phyloP scores from a whole-genome alignment of 148 eudicot genomes.

The Diospyros lotus region DNA sequence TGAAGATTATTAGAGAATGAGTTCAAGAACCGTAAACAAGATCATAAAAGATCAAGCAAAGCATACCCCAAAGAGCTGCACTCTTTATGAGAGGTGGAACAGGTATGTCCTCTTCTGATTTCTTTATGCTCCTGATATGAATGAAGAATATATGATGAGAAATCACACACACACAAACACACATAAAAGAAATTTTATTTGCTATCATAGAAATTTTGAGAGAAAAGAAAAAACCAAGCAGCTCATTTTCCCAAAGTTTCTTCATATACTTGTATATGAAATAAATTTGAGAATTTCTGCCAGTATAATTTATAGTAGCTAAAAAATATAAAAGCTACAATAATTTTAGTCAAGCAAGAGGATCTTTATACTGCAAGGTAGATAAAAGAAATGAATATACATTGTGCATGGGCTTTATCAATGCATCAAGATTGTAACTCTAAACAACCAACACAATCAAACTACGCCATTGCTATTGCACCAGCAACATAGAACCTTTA shows the following conservation, averaged over 20 bases:
- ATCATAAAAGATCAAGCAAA: constrained; percentile 8
- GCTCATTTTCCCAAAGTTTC: not conserved
- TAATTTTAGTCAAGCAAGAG: not conserved
- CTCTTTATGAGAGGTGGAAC: constrained; percentile 65
- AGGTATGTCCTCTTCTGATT: constrained; percentile 69
- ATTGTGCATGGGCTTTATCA: not conserved
- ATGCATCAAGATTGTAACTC: not conserved
- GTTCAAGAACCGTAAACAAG: constrained; percentile 1
- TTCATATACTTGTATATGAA: not conserved
- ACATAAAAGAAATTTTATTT: no score
- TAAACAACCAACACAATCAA: not conserved
- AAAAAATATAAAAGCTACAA: not conserved
- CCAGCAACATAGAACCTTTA: not conserved
- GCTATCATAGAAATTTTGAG: no score
- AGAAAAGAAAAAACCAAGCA: not conserved
- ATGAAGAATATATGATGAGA: constrained; percentile 2
- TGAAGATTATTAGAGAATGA: not conserved
- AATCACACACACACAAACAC: constrained; percentile 1
- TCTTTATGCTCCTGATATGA: constrained; percentile 46
- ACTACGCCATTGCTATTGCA: not conserved
- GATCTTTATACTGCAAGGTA: not conserved
- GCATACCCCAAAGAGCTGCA: constrained; percentile 79
- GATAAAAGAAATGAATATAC: not conserved
- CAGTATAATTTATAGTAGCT: not conserved
- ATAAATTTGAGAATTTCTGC: not conserved